Percentiles rank a stretch among this genome's conserved stretches.
Conservation (phyloP, 768 basidiomycete species). For the Lactifluus echinatus region DNA sequence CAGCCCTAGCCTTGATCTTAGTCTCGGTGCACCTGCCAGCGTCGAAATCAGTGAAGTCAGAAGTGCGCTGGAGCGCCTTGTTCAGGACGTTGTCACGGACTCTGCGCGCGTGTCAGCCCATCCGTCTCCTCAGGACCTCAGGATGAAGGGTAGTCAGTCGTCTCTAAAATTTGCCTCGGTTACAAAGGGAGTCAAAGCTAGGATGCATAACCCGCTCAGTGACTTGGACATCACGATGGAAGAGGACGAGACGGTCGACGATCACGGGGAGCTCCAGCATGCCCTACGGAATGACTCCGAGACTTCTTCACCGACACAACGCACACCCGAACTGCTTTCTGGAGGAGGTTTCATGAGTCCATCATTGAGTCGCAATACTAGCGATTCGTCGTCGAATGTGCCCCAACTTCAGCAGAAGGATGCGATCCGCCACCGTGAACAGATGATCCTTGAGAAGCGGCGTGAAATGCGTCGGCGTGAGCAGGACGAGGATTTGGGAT, state of each 20-base stretch:
- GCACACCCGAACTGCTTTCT: conserved; percentile 18
- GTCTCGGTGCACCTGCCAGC: conserved; percentile 10
- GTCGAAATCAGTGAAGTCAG: conserved; percentile 29
- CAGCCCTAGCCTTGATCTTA: conserved; percentile 5
- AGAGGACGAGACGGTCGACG: conserved; percentile 24
- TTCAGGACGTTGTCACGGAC: conserved; percentile 28
- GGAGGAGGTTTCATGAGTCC: conserved; percentile 18
- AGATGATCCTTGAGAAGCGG: conserved; percentile 62
- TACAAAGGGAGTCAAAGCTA: conserved; percentile 29
- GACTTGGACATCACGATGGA: conserved; percentile 29
- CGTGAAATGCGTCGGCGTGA: conserved; percentile 52
- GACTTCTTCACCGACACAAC: conserved; percentile 4
- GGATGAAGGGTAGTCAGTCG: conserved; percentile 16
- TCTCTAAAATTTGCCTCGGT: conserved; percentile 26
- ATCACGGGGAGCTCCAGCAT: conserved; percentile 17
- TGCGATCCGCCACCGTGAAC: conserved; percentile 56
- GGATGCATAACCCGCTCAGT: conserved; percentile 27
- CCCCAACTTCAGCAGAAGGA: conserved; percentile 50
- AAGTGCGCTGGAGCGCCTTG: conserved; percentile 35
- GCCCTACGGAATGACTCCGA: background rate
- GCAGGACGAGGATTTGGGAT: conserved; percentile 35
- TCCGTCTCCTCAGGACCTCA: conserved; percentile 17
- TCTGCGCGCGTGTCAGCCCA: conserved; percentile 1
- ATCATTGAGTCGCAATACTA: conserved; percentile 33
- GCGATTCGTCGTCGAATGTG: conserved; percentile 38